phyloP scores from a whole-genome alignment of 176 grass and related monocot species.

The Coix lacrymajobi region DNA sequence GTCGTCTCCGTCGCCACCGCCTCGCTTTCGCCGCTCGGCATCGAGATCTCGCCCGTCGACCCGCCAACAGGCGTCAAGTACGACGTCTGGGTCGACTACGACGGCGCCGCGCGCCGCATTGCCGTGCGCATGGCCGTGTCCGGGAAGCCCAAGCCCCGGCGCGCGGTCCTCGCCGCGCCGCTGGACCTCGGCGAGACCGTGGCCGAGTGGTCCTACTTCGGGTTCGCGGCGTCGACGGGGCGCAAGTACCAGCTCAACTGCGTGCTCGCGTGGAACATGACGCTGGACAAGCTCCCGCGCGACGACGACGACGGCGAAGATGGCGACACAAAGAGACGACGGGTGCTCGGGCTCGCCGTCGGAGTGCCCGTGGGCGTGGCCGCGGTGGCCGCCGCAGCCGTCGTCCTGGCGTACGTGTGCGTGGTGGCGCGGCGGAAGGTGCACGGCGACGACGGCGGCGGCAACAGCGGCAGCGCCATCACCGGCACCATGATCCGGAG shows the following conservation, averaged over 20 bases:
- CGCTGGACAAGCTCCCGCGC: slow-evolving; percentile 51
- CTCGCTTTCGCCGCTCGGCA: slow-evolving; percentile 35
- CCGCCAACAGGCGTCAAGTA: slow-evolving; percentile 54
- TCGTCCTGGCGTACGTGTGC: slow-evolving; percentile 28
- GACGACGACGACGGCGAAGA: neutral
- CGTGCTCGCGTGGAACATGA: slow-evolving; percentile 82
- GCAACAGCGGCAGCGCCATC: slow-evolving; percentile 31
- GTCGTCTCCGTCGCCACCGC: slow-evolving; percentile 42
- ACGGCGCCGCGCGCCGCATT: slow-evolving; percentile 39
- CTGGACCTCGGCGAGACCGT: slow-evolving; percentile 43
- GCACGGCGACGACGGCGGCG: slow-evolving; percentile 7
- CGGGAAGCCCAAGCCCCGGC: slow-evolving; percentile 1
- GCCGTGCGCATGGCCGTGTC: slow-evolving; percentile 50
- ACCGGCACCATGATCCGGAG: slow-evolving; percentile 51
- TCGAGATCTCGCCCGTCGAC: slow-evolving; percentile 49
- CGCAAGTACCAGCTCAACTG: slow-evolving; percentile 77
- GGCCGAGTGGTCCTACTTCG: slow-evolving; percentile 54
- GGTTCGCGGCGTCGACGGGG: slow-evolving; percentile 79
- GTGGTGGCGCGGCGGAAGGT: slow-evolving; percentile 23
- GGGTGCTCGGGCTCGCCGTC: slow-evolving; percentile 13
- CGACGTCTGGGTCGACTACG: slow-evolving; percentile 79
- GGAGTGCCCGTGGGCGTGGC: slow-evolving; percentile 21
- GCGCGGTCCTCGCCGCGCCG: slow-evolving; percentile 30
- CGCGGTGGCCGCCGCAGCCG: neutral
- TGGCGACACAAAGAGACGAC: neutral